These are phyloP conservation scores for Scutellaria barbata DNA, from an alignment of 257 asterid species.

Conservation along the genomic window DNA sequence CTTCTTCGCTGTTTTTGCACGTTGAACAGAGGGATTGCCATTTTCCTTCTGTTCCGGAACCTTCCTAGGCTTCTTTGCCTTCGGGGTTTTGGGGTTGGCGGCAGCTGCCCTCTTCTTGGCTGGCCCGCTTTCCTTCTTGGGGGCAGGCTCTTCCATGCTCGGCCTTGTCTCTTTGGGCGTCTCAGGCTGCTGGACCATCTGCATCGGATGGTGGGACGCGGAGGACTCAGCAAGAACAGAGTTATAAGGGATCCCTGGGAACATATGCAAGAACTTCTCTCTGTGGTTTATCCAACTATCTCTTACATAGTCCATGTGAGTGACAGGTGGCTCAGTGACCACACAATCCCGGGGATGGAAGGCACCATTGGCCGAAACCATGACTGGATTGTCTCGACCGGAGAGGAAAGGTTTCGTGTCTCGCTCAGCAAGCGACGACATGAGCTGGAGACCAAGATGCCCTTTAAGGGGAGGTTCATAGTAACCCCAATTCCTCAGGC, in stretches of 20 bases:
- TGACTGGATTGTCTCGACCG: constrained; percentile 59
- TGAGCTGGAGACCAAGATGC: constrained; percentile 83
- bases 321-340: constrained; percentile 60
- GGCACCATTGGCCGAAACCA: constrained; percentile 68
- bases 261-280: constrained; percentile 76
- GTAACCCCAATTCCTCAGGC: constrained; percentile 93
- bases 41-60: constrained; percentile 60
- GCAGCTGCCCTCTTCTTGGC: constrained; percentile 63
- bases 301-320: constrained; percentile 77
- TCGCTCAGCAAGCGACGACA: constrained; percentile 73
- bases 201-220: constrained; percentile 60
- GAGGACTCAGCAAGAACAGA: constrained; percentile 68
- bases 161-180: constrained; percentile 45
- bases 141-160: constrained; percentile 55
- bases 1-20: constrained; percentile 74
- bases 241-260: constrained; percentile 62
- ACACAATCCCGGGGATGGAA: constrained; percentile 65
- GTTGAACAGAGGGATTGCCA: constrained; percentile 55
- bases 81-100: constrained; percentile 60
- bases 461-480: constrained; percentile 78
- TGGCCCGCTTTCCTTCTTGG: constrained; percentile 54
- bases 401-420: constrained; percentile 74
- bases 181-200: constrained; percentile 69
- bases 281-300: constrained; percentile 87
- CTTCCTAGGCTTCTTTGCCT: constrained; percentile 73